Base-by-base conservation (phyloP, 257 asterid species). In the Forsythia viridissima region DNA sequence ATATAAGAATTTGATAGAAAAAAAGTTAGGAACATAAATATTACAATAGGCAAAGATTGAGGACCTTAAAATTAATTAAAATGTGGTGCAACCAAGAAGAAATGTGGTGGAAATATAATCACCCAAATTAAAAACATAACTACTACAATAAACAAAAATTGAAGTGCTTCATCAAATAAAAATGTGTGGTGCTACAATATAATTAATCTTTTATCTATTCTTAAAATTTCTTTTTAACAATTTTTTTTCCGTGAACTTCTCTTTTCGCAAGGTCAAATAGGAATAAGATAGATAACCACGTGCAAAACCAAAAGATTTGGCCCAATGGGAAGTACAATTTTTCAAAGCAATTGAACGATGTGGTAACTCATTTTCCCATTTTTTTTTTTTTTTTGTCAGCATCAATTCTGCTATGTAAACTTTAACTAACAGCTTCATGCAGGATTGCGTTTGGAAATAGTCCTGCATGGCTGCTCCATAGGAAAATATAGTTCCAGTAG, bases 401-500 rank as follows among this genome's bases (percentile, higher is more conserved):
- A 11, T 41, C 37, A 34, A 66, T 46, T 37, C 43, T 4, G 46
- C 59, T 20, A 61, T n/a, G 15, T 30, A 46, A 75, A 21, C 39
- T 10, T 46, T 63, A 65, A 46, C 41, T 63, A 65, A 46, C 48
- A 72, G 80, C 73, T 77, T 68, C 73, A 76, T 36, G 55, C 59
- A 66, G 37, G 44, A 36, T 30, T 70, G 51, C 55, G 65, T 37
- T 24, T 40, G 6, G 73, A 72, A 72, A 73, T 70, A 68, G 40
- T 66, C 34, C 72, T 46, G 41, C 51, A 61, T 40, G 55, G 76
- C 69, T 57, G 76, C 78, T 73, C 74, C 79, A 73, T 70, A 48
- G 71, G 39, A 79, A 85, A 77, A 71, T 72, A 73, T 40, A 76
- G 74, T 42, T 76, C 82, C 52, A 80, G 73, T 73, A 72, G 34